Percentiles rank a stretch among this genome's conserved stretches.
Conservation (phyloP, 2,329 filamentous ascomycete genomes). For the Pseudocercospora vitis region DNA sequence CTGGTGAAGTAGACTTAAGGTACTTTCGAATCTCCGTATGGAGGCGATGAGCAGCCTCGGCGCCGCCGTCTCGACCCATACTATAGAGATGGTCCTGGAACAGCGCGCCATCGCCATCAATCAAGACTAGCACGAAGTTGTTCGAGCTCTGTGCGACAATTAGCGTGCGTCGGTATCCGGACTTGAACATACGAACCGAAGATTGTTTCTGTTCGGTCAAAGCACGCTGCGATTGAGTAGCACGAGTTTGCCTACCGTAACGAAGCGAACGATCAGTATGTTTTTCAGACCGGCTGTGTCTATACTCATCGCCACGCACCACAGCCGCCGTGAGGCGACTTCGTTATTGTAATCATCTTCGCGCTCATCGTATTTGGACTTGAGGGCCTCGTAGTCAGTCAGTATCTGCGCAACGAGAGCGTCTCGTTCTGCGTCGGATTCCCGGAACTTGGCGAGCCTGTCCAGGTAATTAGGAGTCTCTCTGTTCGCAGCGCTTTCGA, state of each 20-base stretch:
- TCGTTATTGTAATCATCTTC: slow-evolving; percentile 32
- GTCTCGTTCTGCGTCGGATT: slow-evolving; percentile 36
- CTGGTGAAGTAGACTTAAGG: slow-evolving; percentile 43
- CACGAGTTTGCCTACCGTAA: slow-evolving; percentile 38
- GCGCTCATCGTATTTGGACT: slow-evolving; percentile 34
- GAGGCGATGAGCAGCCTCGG: slow-evolving; percentile 48
- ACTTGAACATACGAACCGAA: slow-evolving; percentile 23
- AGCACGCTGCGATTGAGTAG: slow-evolving; percentile 26
- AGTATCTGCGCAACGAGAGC: slow-evolving; percentile 36
- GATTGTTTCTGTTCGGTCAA: slow-evolving; percentile 29
- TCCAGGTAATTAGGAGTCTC: slow-evolving; percentile 20
- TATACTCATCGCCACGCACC: no score
- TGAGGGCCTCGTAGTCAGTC: slow-evolving; percentile 35
- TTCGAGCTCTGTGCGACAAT: slow-evolving; percentile 32
- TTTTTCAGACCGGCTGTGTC: no score
- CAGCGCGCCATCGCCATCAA: slow-evolving; percentile 51
- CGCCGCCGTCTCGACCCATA: slow-evolving; percentile 46
- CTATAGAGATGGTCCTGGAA: slow-evolving; percentile 48
- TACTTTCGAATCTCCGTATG: slow-evolving; percentile 45
- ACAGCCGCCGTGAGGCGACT: slow-evolving; percentile 38
- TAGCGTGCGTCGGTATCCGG: not conserved
- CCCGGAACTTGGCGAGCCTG: slow-evolving; percentile 36
- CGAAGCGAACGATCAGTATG: no score
- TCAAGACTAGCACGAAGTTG: slow-evolving; percentile 48
- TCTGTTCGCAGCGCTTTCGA: slow-evolving; percentile 14